Evolutionary conservation across 2,329 filamentous ascomycete genomes (phyloP).

Genomic region (Talaromyces rugulosus): DNA sequence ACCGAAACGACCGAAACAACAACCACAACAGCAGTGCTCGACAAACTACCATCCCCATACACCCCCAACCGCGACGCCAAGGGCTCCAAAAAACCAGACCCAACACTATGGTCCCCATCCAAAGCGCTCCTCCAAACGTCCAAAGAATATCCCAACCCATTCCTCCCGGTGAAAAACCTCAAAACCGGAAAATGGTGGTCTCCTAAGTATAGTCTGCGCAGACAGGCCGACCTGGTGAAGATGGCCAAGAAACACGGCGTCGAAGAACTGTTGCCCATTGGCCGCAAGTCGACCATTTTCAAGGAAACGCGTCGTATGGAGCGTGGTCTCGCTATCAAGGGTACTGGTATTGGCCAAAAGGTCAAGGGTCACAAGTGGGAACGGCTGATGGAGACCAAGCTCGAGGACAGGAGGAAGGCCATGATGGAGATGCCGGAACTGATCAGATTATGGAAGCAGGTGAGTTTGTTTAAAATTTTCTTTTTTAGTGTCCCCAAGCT

Average conservation of each 20-base stretch:
- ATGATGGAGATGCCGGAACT: conserved; percentile 94
- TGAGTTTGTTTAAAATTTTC: conserved; percentile 40
- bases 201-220: conserved; percentile 74
- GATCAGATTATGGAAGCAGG: conserved; percentile 90
- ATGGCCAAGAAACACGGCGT: conserved; percentile 74
- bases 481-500: not conserved
- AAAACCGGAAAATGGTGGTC: conserved; percentile 78
- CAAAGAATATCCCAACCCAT: conserved; percentile 66
- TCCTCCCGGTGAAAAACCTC: conserved; percentile 73
- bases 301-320: conserved; percentile 67
- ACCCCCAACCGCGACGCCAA: conserved; percentile 41
- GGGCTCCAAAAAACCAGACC: conserved; percentile 32
- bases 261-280: conserved; percentile 73
- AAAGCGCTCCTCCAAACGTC: conserved; percentile 32
- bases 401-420: conserved; percentile 84
- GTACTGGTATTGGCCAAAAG: conserved; percentile 84
- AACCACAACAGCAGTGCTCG: conserved; percentile 24
- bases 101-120: conserved; percentile 27
- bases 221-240: conserved; percentile 88
- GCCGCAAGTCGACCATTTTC: conserved; percentile 68
- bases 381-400: conserved; percentile 72
- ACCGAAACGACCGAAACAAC: conserved; percentile 20
- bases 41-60: conserved; percentile 31
- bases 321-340: conserved; percentile 78
- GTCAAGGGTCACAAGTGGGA: conserved; percentile 97